These are phyloP conservation scores for Ophiocordyceps camponoti-rufipedis DNA, from an alignment of 2,329 filamentous ascomycete genomes.

Conservation along the genomic window DNA sequence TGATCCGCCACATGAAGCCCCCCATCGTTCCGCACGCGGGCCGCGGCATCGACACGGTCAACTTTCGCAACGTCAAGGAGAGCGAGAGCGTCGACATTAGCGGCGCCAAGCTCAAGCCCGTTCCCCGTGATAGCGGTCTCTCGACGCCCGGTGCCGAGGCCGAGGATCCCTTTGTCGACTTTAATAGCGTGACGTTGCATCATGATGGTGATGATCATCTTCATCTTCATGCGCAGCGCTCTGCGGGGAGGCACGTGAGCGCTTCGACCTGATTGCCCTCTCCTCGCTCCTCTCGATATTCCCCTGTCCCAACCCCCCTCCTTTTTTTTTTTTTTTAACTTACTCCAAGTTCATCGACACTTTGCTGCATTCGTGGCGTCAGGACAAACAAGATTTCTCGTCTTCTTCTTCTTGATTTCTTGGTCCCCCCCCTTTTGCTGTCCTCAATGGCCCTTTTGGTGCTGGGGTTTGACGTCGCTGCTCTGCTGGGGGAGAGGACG, in stretches of 20 bases:
- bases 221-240: constrained; percentile 5
- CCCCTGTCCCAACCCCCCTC: neutral
- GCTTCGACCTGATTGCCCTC: constrained; percentile 3
- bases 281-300: neutral
- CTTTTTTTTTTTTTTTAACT: neutral
- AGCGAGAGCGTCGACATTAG: constrained; percentile 83
- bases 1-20: constrained; percentile 94
- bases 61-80: constrained; percentile 97
- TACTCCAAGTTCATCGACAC: neutral
- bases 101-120: constrained; percentile 49
- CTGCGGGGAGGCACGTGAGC: constrained; percentile 8
- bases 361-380: neutral
- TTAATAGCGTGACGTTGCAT: constrained; percentile 94
- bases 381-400: neutral
- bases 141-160: constrained; percentile 70
- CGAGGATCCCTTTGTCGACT: constrained; percentile 89
- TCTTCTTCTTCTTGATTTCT: no score
- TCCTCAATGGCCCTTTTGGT: no score
- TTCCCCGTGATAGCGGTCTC: constrained; percentile 71
- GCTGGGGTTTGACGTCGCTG: no score
- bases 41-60: constrained; percentile 79
- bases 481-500: no score
- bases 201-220: constrained; percentile 73
- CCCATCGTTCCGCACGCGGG: constrained; percentile 89
- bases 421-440: no score